phyloP scores from a whole-genome alignment of 805 yeast species.

The Metschnikowia santaceciliae region DNA sequence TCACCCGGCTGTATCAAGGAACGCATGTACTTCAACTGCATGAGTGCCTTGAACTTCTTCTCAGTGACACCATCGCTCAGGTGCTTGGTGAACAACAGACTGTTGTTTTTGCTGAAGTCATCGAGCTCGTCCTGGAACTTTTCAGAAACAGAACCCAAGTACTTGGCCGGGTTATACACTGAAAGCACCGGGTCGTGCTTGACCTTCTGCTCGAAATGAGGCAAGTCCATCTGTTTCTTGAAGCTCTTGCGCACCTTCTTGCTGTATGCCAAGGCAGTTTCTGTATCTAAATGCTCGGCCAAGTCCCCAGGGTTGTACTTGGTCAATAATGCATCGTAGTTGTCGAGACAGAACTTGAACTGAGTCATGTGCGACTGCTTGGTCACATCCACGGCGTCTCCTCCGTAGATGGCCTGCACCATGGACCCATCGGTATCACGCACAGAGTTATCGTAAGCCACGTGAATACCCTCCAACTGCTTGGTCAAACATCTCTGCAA shows the following conservation, averaged over 20 bases:
- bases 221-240: conserved; percentile 58
- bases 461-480: conserved; percentile 95
- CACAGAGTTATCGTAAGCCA: conserved; percentile 89
- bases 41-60: conserved; percentile 88
- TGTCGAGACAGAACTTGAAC: conserved; percentile 88
- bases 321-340: conserved; percentile 78
- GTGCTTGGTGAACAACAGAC: conserved; percentile 50
- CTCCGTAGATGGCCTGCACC: conserved; percentile 95
- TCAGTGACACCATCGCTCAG: conserved; percentile 54
- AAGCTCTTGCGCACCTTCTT: conserved; percentile 75
- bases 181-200: conserved; percentile 89
- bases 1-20: conserved; percentile 95
- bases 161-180: conserved; percentile 81
- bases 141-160: conserved; percentile 91
- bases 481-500: conserved; percentile 97
- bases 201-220: conserved; percentile 57
- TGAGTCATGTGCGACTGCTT: conserved; percentile 92
- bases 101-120: conserved; percentile 54
- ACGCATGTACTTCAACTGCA: conserved; percentile 98
- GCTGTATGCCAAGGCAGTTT: conserved; percentile 70
- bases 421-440: conserved; percentile 94
- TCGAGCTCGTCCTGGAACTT: conserved; percentile 80
- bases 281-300: conserved; percentile 74
- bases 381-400: conserved; percentile 92
- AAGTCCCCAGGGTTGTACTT: conserved; percentile 82